Evolutionary conservation across 1,284 basidiomycete genomes (phyloP), one percentile per base, ranked within the genome.

Genomic region (Cryptococcus jaspeensis): DNA sequence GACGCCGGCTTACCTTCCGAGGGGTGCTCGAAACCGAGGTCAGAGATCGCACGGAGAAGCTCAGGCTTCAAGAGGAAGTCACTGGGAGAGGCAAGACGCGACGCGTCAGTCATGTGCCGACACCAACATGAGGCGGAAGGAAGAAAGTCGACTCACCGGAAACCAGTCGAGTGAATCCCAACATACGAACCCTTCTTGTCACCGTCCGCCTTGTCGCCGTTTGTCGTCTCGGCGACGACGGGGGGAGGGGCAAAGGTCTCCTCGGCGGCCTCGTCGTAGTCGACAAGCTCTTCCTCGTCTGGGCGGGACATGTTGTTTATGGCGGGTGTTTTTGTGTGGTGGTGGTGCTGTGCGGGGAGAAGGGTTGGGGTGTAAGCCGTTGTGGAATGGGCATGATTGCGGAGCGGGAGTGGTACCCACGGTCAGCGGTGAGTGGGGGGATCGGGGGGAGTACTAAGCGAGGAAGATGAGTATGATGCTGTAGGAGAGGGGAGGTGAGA

Each of bases 11-110:
- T 69, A 97, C 95, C 95, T 85, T 99, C 96, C 50, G 95, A 98
- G 53, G 96, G 96, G 81, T 99, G 96, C 80, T 99, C 96, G 76
- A 99, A 99, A 81, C 96, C 96, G 46, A 99, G 83, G 74, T 99
- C 96, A 78, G 92, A 95, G 78, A 99, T 99, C 53, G 96, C 94
- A 68, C 96, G 89, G 70, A 99, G 84, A 62, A 99, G 81, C 79
- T 99, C 96, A 59, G 94, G 91, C 83, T 97, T 98, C 79, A 98
- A 82, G 72, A 98, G 81, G 82, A 98, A 98, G 79, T 98, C 94
- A 76, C 92, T 92, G 73, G 16, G 41, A 20, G 4, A 18, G 2
- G 36, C 23, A 20, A 22, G 38, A 32, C 28, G 28, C 28, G 28
- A 32, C 23, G 45, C 32, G 45, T 46, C 45, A 46, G 32, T 13